Evolutionary conservation across 345 rosid genomes (phyloP), one percentile per base, ranked within the genome.

Genomic region (Toxicodendron radicans): DNA sequence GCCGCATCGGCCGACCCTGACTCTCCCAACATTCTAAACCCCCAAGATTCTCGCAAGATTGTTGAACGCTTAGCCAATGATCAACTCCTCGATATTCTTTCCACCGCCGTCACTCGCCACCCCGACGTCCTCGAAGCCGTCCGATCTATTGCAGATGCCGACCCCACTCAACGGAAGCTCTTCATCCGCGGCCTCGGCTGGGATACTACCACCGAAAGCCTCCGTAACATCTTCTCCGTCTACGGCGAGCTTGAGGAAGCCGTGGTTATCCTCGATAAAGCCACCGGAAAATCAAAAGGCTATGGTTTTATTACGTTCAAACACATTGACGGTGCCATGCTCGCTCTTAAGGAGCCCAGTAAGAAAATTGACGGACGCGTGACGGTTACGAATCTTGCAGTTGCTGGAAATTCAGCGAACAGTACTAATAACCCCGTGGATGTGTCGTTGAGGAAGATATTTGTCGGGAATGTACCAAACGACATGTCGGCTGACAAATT

Each of bases 311-410:
- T 93, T 21, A 87, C 90, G 0, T 93, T 87, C 41, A 87, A 82
- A 77, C 91, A 90, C 16, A 88, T 87, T 0, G 90, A 86, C 45
- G 97, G 95, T 18, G 95, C 97, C 49, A 35, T 86, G 35, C 83
- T 86, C 35, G 98, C 98, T 5, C 75, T 93, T 18, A 80, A 83
- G 69, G 95, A 91, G 73, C 98, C 98, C 0, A 89, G 91, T 52
- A 93, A 90, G 94, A 90, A 85, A 83, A 91, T 93, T 10, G 95
- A 89, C 64, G 89, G 90, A 8, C 86, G 97, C n/a, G 92, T 91
- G 32, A 87, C 95, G 12, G 92, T 87, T 0, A 85, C 90, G 16
- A 97, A 93, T 85, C 86, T 93, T 1, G 98, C 98, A 0, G 84
- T 92, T 0, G 91, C 94, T 0, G 97, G 97, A 35, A 92, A 90